Conservation (phyloP, 1,139 yeast genomes). For the Pneumocystis sp. region DNA sequence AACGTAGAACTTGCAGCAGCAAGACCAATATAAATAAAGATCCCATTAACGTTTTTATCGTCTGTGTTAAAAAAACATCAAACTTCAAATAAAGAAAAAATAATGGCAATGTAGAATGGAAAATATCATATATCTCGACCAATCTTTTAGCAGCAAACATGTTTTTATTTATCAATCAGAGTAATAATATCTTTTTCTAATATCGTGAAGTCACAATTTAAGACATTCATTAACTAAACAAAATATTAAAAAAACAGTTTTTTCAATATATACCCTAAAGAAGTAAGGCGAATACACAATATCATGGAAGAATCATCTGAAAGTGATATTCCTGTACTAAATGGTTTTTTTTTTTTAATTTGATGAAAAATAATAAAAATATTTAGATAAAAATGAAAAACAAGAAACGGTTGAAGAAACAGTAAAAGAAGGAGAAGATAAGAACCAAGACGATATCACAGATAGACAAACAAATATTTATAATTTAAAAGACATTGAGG, state of each 20-base stretch:
- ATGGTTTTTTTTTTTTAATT: neutral
- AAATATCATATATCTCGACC: neutral
- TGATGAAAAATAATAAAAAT: neutral
- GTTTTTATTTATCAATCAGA: neutral
- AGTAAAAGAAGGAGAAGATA: neutral
- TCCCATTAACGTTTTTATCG: neutral
- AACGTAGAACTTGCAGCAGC: neutral
- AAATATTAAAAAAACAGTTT: neutral
- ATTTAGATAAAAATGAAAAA: neutral
- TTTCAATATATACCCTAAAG: neutral
- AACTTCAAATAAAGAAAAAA: neutral
- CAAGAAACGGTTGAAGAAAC: neutral
- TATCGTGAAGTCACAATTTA: neutral
- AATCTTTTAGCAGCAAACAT: neutral
- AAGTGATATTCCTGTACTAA: neutral
- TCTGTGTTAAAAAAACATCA: neutral
- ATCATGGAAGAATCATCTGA: neutral
- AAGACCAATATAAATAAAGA: neutral
- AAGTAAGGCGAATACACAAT: neutral
- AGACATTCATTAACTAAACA: neutral
- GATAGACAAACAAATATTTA: neutral
- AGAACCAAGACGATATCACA: slow-evolving; percentile 3
- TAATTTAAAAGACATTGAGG: slow-evolving; percentile 5
- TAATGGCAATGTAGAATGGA: neutral
- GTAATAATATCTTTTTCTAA: neutral